These are phyloP conservation scores for Fennellomyces sp. DNA, from an alignment of 371 early-diverging fungal genomes.

Conservation along the genomic window DNA sequence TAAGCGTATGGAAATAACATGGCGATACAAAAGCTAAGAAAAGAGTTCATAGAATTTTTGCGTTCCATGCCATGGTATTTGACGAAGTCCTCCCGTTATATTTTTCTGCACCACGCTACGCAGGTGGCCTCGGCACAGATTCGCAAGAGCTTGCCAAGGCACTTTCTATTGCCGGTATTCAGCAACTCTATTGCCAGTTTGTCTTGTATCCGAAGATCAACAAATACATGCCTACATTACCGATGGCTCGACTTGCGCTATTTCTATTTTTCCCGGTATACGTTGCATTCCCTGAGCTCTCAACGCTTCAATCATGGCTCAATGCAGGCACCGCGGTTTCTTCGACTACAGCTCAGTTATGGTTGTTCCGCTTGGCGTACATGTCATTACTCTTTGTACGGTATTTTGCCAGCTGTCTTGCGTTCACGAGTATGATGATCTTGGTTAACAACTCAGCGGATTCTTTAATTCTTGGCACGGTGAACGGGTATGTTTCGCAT, in stretches of 20 bases:
- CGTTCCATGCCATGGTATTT: constrained; percentile 73
- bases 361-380: constrained; percentile 33
- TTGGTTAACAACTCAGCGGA: constrained; percentile 62
- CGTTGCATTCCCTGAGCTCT: constrained; percentile 46
- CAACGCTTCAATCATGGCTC: constrained; percentile 24
- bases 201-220: constrained; percentile 56
- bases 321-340: constrained; percentile 16
- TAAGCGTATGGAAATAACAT: constrained; percentile 17
- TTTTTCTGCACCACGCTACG: constrained; percentile 52
- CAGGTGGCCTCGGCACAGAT: constrained; percentile 52
- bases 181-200: constrained; percentile 57
- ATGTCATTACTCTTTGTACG: constrained; percentile 44
- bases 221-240: constrained; percentile 33
- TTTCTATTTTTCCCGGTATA: constrained; percentile 44
- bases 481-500: constrained; percentile 58
- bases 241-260: constrained; percentile 38
- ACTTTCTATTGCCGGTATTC: constrained; percentile 48
- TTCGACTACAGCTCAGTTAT: constrained; percentile 14
- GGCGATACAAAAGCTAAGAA: background rate
- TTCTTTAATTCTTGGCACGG: constrained; percentile 59
- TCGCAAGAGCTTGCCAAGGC: constrained; percentile 46
- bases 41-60: constrained; percentile 36
- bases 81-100: constrained; percentile 78
- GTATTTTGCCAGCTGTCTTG: constrained; percentile 51
- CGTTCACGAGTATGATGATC: constrained; percentile 67